Evolutionary conservation across 2,329 filamentous ascomycete genomes (phyloP), one percentile per base, ranked within the genome.

Genomic region (Boeremia lycopersici): DNA sequence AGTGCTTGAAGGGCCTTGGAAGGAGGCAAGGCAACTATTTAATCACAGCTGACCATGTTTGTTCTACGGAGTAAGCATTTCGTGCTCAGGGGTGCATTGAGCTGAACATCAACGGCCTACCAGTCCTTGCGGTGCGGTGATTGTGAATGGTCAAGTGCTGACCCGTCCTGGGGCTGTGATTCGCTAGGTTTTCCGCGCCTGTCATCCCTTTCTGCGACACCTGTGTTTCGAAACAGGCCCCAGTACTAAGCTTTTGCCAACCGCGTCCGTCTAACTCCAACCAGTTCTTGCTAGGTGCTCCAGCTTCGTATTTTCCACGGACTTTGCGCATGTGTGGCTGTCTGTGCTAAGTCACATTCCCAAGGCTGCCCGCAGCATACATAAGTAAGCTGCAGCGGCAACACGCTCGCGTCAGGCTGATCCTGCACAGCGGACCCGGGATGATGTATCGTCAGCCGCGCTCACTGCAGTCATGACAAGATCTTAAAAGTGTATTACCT

Each of bases 241-340:
- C 35, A 36, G 34, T 26, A 44, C 49, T 49, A 64, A 67, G 57
- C 61, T 61, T 64, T 63, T 52, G 64, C 64, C 63, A 63, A 61
- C 54, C 33, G 48, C 34, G 38, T 45, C 43, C 17, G 25, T n/a
- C 42, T 36, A 46, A 45, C 35, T 30, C 46, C 17, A 41, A 40
- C 26, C 29, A 31, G 41, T 30, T 28, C 35, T 42, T 55, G 36
- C 41, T 46, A 43, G 46, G 41, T 47, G 26, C 26, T 11, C n/a
- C 41, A 50, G 41, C 42, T 49, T 50, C 41, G 41, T 38, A 35
- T 42, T 19, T 8, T 38, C 35, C 39, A 36, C 26, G 40, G 31
- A 10, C 40, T 33, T 7, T 42, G 42, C 41, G 30, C 6, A 11
- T 28, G 33, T 44, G 29, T 49, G 51, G 51, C 51, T 44, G 51